Evolutionary conservation across 495 filamentous ascomycete genomes (phyloP).

Genomic region (Penicillium lagena): DNA sequence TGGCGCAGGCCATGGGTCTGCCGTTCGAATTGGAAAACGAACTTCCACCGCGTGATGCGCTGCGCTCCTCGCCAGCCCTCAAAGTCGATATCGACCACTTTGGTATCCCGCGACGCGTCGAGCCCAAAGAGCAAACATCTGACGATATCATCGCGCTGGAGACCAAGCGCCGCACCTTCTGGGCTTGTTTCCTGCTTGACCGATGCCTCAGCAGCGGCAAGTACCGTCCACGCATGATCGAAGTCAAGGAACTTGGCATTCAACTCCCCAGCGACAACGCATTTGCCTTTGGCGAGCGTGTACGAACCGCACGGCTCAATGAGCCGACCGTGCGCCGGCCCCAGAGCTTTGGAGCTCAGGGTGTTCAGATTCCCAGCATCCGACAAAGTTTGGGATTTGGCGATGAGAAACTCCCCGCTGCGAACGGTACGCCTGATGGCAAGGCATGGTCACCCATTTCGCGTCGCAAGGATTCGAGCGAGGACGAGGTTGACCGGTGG

Average conservation of each 20-base stretch:
- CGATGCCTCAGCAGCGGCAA: slow-evolving; percentile 72
- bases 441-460: slow-evolving; percentile 40
- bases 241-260: slow-evolving; percentile 54
- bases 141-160: slow-evolving; percentile 65
- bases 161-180: slow-evolving; percentile 75
- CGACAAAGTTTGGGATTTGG: slow-evolving; percentile 37
- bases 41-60: slow-evolving; percentile 30
- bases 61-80: slow-evolving; percentile 31
- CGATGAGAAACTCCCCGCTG: slow-evolving; percentile 28
- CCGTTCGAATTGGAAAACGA: slow-evolving; percentile 56
- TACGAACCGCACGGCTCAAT: slow-evolving; percentile 37
- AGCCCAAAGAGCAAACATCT: slow-evolving; percentile 32
- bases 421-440: slow-evolving; percentile 26
- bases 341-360: slow-evolving; percentile 35
- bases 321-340: slow-evolving; percentile 34
- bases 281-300: slow-evolving; percentile 43
- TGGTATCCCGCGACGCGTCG: slow-evolving; percentile 27
- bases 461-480: slow-evolving; percentile 59
- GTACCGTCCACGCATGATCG: slow-evolving; percentile 63
- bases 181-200: slow-evolving; percentile 80
- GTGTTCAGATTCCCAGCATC: slow-evolving; percentile 41
- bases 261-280: slow-evolving; percentile 44
- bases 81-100: slow-evolving; percentile 39
- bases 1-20: slow-evolving; percentile 64
- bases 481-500: slow-evolving; percentile 58